These are phyloP conservation scores for Arthrobotrys pseudoclavata DNA, from an alignment of 2,329 filamentous ascomycete species.

Conservation along the genomic window DNA sequence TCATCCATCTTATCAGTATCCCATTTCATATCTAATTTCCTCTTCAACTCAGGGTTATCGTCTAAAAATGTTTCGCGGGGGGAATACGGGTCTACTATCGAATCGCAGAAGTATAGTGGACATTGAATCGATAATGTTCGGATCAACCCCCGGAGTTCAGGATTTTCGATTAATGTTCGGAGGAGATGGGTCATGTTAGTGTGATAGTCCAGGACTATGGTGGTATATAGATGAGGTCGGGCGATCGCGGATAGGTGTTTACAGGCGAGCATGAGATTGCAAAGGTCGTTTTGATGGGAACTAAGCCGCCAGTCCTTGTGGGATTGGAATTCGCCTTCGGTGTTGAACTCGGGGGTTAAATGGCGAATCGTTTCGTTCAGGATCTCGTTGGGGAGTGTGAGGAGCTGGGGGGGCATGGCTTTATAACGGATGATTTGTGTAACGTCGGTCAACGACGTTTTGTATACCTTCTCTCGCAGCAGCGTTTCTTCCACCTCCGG, in stretches of 20 bases:
- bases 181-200: conserved; percentile 51
- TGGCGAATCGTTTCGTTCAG: conserved; percentile 27
- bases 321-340: background rate
- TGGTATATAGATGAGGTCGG: conserved; percentile 27
- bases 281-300: conserved; percentile 33
- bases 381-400: conserved; percentile 43
- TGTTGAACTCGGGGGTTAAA: conserved; percentile 29
- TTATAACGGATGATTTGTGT: background rate
- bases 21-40: conserved; percentile 41
- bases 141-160: conserved; percentile 29
- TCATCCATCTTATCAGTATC: conserved; percentile 42
- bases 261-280: conserved; percentile 39
- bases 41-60: conserved; percentile 41
- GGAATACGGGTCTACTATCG: conserved; percentile 29
- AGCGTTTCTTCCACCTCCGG: background rate
- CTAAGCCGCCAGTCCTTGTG: conserved; percentile 30
- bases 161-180: conserved; percentile 47
- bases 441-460: background rate
- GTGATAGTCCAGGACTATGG: conserved; percentile 38
- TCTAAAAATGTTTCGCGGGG: conserved; percentile 54
- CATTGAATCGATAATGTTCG: conserved; percentile 44
- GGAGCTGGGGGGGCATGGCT: background rate
- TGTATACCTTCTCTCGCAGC: background rate
- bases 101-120: conserved; percentile 23
- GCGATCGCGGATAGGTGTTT: conserved; percentile 33